Evolutionary conservation across 257 asterid species (phyloP).

Genomic region (Capsicum rhomboideum): DNA sequence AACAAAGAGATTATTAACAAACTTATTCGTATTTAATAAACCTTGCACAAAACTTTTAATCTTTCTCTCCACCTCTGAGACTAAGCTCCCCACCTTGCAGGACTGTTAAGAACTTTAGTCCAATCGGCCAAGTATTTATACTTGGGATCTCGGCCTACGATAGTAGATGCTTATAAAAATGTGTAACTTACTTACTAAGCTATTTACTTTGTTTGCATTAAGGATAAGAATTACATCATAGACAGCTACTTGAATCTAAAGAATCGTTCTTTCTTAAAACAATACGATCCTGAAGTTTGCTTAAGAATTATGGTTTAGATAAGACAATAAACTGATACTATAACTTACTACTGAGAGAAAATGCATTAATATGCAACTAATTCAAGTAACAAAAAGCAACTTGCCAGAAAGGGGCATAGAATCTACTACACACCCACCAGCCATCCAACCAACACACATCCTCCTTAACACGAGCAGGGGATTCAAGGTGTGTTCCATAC

Average conservation of each 20-base stretch:
- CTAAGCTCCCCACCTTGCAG: background rate
- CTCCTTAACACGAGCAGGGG: too few species aligned
- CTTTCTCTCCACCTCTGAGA: background rate
- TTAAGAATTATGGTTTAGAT: background rate
- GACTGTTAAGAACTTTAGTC: background rate
- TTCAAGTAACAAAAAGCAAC: background rate
- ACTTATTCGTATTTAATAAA: background rate
- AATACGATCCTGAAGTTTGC: background rate
- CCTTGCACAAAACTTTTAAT: background rate
- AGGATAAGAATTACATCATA: background rate
- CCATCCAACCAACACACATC: background rate
- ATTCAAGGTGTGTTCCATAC: too few species aligned
- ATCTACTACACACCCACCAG: background rate
- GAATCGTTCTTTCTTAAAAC: background rate
- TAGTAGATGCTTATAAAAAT: background rate
- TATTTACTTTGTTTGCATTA: background rate
- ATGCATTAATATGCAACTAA: background rate
- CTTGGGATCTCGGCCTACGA: background rate
- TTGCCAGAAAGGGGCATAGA: background rate
- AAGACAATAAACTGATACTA: background rate
- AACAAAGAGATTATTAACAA: background rate
- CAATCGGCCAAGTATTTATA: background rate
- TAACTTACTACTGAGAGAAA: background rate
- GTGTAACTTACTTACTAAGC: background rate
- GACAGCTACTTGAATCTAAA: background rate